A percentile compares a stretch with the other conserved stretches of the same genome.
These are phyloP conservation scores for Allium fistulosum DNA, from an alignment of 106 monocot species.

Conservation along the genomic window DNA sequence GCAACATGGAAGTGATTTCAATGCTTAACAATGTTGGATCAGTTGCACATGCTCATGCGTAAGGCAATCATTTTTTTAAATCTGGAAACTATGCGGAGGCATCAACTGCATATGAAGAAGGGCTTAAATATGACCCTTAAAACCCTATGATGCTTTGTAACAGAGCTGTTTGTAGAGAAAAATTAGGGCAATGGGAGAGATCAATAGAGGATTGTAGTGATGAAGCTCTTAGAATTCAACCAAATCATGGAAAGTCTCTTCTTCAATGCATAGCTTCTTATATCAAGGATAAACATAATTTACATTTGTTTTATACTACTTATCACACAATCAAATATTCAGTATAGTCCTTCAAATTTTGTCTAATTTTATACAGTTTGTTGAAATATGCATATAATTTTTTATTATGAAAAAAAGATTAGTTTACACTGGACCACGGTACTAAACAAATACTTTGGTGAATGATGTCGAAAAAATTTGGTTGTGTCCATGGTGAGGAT, in stretches of 20 bases:
- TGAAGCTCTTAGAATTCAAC: conserved; percentile 63
- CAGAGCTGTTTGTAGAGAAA: conserved; percentile 78
- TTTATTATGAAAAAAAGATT: too few relatives aligned
- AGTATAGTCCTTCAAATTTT: too few relatives aligned
- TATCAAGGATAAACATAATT: conserved; percentile 47
- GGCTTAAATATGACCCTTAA: conserved; percentile 65
- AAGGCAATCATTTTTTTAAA: conserved; percentile 70
- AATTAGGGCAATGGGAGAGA: conserved; percentile 78
- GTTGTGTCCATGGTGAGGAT: too few relatives aligned
- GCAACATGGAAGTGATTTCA: conserved; percentile 34
- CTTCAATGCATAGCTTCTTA: conserved; percentile 63
- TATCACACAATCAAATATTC: too few relatives aligned
- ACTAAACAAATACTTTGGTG: too few relatives aligned
- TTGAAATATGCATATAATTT: too few relatives aligned
- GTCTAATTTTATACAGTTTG: too few relatives aligned
- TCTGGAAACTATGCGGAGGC: conserved; percentile 72
- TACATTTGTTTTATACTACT: too few relatives aligned
- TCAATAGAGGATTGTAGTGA: conserved; percentile 82
- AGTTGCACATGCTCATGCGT: conserved; percentile 43
- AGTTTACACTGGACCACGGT: too few relatives aligned
- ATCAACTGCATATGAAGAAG: conserved; percentile 78
- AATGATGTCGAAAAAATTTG: too few relatives aligned
- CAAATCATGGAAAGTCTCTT: conserved; percentile 79
- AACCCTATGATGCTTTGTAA: conserved; percentile 80
- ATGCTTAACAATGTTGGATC: conserved; percentile 46